Evolutionary conservation across 2,329 filamentous ascomycete genomes (phyloP), one percentile per base, ranked within the genome.

Genomic region (Grosmannia penicillata): DNA sequence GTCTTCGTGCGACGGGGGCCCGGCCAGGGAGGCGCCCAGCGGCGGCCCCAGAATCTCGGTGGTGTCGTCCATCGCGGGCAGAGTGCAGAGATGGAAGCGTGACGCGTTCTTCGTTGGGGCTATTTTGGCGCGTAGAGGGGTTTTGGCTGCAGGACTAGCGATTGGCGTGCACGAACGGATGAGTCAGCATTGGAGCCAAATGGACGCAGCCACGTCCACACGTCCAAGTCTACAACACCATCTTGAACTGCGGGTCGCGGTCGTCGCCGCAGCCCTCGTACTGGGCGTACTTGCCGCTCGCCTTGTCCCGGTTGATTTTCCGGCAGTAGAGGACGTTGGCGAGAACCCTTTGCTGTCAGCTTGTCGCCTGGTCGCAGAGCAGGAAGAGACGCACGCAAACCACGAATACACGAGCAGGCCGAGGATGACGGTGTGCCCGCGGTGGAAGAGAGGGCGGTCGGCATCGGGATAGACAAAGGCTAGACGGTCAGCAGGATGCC

Each of bases 271-370:
- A 68, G 0, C 70, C 75, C 28, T 56, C 56, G 47, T 66, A 78
- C 45, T 68, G 50, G 36, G 66, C 67, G 47, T 77, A 72, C 49
- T 72, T 76, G 1, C 75, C 75, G 5, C 48, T 57, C 11, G 53
- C 58, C 57, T 81, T 81, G 49, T 78, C 75, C 8, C 57, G 59
- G 49, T 81, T 81, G 21, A 78, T 62, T 54, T 77, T 80, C 44
- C 56, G 58, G 47, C 75, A 78, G 56, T 74, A 76, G 0, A 75
- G 48, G 2, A 80, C 68, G 46, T 79, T 80, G 31, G 61, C 53
- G 1, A 75, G 53, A 17, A 79, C 64, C 40, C 72, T 78, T 15
- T 10, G 10, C 3, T 18, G 13, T 15, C 24, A 37, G 17, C 11
- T 31, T 18, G 14, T 2, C 34, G 38, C 29, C 31, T 38, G 2